phyloP scores from a whole-genome alignment of 768 basidiomycete species.

The Tulasnella sp. region DNA sequence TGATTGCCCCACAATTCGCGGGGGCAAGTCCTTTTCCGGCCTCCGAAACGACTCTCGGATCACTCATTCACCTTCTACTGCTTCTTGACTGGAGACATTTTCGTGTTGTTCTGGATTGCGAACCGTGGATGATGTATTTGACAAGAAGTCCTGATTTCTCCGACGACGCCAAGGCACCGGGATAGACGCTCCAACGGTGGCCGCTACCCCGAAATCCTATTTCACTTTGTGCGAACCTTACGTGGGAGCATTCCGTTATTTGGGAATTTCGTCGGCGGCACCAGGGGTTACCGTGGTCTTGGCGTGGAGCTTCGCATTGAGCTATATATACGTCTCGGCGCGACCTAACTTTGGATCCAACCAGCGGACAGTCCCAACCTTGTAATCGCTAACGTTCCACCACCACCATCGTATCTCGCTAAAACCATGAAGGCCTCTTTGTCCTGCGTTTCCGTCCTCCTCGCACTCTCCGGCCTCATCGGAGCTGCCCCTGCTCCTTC shows the following conservation, averaged over 20 bases:
- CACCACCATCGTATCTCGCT: background rate
- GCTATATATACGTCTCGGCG: conserved; percentile 1
- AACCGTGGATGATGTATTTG: background rate
- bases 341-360: background rate
- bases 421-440: background rate
- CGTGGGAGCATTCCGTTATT: background rate
- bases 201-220: background rate
- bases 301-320: background rate
- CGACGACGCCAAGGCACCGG: conserved; percentile 5
- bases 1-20: background rate
- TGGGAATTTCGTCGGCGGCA: background rate
- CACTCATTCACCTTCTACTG: background rate
- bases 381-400: background rate
- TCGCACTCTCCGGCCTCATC: conserved; percentile 15
- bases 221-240: background rate
- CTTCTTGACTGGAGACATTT: background rate
- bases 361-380: background rate
- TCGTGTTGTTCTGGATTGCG: background rate
- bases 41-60: no score
- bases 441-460: conserved; percentile 13
- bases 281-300: background rate
- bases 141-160: background rate
- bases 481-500: background rate
- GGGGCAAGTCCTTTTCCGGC: no score
- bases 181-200: background rate